Evolutionary conservation across 2,329 filamentous ascomycete genomes (phyloP).

Genomic region (Ambrosiella xylebori): DNA sequence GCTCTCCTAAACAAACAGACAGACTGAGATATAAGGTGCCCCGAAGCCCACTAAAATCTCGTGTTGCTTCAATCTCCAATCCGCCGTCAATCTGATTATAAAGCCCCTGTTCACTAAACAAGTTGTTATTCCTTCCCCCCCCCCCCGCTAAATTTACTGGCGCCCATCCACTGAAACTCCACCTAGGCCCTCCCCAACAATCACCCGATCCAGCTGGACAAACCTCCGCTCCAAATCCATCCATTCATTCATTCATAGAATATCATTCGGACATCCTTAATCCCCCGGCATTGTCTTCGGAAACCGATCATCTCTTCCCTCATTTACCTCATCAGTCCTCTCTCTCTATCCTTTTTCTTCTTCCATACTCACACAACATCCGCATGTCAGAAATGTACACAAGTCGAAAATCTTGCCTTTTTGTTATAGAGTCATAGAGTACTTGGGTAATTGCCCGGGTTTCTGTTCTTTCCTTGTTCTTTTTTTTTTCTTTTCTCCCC

Average conservation of each 20-base stretch:
- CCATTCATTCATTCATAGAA: background rate
- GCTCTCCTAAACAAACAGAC: too few relatives aligned
- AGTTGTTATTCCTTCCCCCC: background rate
- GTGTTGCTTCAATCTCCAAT: background rate
- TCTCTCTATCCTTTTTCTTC: too few relatives aligned
- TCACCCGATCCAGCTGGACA: background rate
- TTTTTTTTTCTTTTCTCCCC: too few relatives aligned
- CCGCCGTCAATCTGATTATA: background rate
- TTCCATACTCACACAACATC: too few relatives aligned
- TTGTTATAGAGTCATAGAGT: too few relatives aligned
- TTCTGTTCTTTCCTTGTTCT: too few relatives aligned
- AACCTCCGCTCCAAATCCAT: background rate
- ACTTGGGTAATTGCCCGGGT: too few relatives aligned
- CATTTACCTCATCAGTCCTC: too few relatives aligned
- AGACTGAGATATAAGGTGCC: too few relatives aligned
- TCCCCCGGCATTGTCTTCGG: background rate
- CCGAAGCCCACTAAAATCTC: background rate
- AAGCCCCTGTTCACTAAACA: background rate
- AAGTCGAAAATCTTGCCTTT: too few relatives aligned
- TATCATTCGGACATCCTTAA: too few relatives aligned
- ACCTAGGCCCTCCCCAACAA: background rate
- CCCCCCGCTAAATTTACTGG: background rate
- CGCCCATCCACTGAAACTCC: background rate
- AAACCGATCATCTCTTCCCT: background rate
- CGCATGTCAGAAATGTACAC: too few relatives aligned